phyloP scores from a whole-genome alignment of 2,329 filamentous ascomycete species.

The Penicillium corylophilum region DNA sequence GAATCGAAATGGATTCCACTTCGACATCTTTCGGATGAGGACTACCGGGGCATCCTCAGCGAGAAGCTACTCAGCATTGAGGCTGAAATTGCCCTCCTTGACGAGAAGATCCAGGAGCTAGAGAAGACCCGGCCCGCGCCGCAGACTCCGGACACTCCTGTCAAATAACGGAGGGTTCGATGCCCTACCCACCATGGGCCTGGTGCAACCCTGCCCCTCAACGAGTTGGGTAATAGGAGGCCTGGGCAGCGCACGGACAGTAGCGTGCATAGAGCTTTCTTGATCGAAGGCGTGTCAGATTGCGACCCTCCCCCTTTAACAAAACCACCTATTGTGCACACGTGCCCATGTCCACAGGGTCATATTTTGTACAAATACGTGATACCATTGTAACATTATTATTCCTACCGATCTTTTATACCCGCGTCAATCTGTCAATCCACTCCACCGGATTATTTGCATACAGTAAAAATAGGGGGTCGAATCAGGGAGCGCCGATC shows the following conservation, averaged over 20 bases:
- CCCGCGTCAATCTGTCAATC: neutral
- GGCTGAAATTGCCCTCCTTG: slow-evolving; percentile 73
- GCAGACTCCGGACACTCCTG: neutral
- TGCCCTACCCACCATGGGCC: slow-evolving; percentile 1
- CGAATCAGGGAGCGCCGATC: slow-evolving; percentile 19
- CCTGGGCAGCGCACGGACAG: slow-evolving; percentile 19
- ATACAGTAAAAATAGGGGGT: slow-evolving; percentile 12
- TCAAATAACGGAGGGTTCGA: slow-evolving; percentile 5
- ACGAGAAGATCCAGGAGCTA: slow-evolving; percentile 67
- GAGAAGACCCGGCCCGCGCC: slow-evolving; percentile 28
- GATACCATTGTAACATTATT: slow-evolving; percentile 1
- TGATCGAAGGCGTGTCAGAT: neutral
- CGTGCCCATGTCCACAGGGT: neutral
- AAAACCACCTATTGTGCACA: neutral
- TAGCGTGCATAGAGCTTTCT: neutral
- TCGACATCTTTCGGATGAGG: slow-evolving; percentile 66
- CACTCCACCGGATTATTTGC: neutral
- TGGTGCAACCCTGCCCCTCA: slow-evolving; percentile 8
- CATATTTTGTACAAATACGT: neutral
- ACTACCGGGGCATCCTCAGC: slow-evolving; percentile 68
- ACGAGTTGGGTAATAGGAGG: slow-evolving; percentile 9
- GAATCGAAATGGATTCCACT: slow-evolving; percentile 71
- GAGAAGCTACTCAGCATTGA: slow-evolving; percentile 72
- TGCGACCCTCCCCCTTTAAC: neutral
- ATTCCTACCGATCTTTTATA: neutral